Conservation (phyloP, 805 yeast species). For the Zygosaccharomyces gambellarensis region DNA sequence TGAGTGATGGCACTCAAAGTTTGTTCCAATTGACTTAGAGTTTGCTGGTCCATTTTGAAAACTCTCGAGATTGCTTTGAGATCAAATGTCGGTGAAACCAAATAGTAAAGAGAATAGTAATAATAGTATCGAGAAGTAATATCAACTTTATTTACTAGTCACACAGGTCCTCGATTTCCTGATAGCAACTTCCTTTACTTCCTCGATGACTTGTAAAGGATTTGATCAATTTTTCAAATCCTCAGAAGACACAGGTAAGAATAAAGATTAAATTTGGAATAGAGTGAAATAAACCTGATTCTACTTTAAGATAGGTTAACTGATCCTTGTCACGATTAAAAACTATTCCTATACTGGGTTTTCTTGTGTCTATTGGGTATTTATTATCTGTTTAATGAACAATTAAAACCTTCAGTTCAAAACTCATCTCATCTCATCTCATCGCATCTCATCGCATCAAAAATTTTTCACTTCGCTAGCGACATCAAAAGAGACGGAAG, state of each 20-base stretch:
- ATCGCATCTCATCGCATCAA: conserved; percentile 14
- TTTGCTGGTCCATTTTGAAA: conserved; percentile 60
- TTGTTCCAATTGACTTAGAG: conserved; percentile 64
- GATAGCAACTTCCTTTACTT: background rate
- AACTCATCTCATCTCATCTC: conserved; percentile 29
- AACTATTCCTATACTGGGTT: background rate
- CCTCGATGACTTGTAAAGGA: background rate
- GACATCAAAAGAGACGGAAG: conserved; percentile 1
- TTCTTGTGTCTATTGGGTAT: background rate
- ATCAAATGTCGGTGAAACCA: background rate
- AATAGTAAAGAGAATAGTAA: background rate
- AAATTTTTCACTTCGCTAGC: conserved; percentile 8
- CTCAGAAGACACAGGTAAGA: background rate
- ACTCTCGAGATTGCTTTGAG: background rate
- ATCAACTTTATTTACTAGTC: background rate
- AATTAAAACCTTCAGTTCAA: background rate
- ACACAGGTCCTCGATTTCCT: background rate
- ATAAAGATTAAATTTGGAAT: background rate
- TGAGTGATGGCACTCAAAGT: conserved; percentile 72
- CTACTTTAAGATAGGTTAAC: background rate
- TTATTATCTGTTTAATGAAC: background rate
- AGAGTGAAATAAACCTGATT: background rate
- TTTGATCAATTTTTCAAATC: background rate
- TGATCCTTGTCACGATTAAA: background rate
- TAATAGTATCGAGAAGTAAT: background rate